Conservation (phyloP, 345 rosid genomes). For the Gossypium arboreum region DNA sequence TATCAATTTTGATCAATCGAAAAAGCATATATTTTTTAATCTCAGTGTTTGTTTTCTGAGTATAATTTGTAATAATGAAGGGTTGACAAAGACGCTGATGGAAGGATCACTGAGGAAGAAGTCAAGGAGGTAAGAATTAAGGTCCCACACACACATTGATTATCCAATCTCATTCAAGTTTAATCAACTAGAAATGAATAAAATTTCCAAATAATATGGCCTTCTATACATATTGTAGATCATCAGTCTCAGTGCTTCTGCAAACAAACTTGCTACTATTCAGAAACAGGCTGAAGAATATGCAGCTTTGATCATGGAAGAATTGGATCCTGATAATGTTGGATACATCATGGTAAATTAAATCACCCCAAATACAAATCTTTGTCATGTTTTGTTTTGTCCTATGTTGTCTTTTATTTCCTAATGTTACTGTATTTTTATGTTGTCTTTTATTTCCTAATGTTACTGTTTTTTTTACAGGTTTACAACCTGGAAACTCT, state of each 20-base stretch:
- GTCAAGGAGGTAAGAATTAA: conserved; percentile 54
- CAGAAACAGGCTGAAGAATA: conserved; percentile 83
- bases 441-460: neutral
- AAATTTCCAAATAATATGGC: neutral
- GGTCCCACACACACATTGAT: neutral
- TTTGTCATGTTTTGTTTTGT: neutral
- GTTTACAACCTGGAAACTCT: conserved; percentile 64
- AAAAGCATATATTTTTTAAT: neutral
- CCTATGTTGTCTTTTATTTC: neutral
- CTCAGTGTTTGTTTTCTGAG: neutral
- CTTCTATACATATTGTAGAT: conserved; percentile 34
- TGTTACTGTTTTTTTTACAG: conserved; percentile 30
- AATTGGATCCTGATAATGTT: conserved; percentile 67
- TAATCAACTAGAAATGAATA: neutral
- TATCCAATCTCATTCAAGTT: neutral
- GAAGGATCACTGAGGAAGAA: conserved; percentile 82
- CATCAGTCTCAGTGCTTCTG: conserved; percentile 79
- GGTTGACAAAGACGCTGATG: conserved; percentile 84
- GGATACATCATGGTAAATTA: conserved; percentile 75
- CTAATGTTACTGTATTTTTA: neutral
- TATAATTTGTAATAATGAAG: conserved; percentile 31
- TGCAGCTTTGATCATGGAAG: conserved; percentile 89
- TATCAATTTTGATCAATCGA: neutral
- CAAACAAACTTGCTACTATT: conserved; percentile 73
- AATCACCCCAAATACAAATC: neutral